These are phyloP conservation scores for Torulaspora microellipsoides DNA, from an alignment of 805 yeast genomes.

Conservation along the genomic window DNA sequence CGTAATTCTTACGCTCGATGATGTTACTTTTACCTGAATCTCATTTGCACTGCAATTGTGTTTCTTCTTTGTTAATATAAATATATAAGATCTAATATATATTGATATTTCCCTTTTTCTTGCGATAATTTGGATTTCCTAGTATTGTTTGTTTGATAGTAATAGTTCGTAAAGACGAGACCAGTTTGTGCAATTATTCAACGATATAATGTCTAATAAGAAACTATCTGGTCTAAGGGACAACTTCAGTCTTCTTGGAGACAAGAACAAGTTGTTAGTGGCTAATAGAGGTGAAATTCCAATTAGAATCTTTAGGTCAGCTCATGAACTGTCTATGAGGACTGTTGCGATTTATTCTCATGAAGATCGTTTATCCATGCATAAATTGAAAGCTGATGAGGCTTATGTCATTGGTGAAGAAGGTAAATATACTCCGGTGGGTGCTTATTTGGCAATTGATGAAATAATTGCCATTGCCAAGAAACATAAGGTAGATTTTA, in stretches of 20 bases:
- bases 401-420: slow-evolving; percentile 85
- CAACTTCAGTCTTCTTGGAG: slow-evolving; percentile 36
- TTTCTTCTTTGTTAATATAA: no score
- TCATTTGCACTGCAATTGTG: no score
- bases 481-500: slow-evolving; percentile 73
- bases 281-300: slow-evolving; percentile 87
- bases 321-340: slow-evolving; percentile 95
- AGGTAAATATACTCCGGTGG: slow-evolving; percentile 91
- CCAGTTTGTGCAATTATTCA: not conserved
- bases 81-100: not conserved
- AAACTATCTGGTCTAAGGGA: slow-evolving; percentile 32
- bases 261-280: slow-evolving; percentile 57
- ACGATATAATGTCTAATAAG: slow-evolving; percentile 13
- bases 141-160: not conserved
- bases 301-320: slow-evolving; percentile 88
- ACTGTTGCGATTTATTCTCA: slow-evolving; percentile 96
- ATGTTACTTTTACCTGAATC: no score
- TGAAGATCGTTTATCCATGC: slow-evolving; percentile 93
- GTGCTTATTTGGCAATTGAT: slow-evolving; percentile 92
- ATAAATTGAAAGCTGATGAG: slow-evolving; percentile 90
- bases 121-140: no score
- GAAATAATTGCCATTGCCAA: slow-evolving; percentile 86
- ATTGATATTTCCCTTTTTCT: not conserved
- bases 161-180: not conserved
- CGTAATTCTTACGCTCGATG: no score